These are phyloP conservation scores for Baeospora myosura DNA, from an alignment of 1,284 basidiomycete species.

Conservation along the genomic window DNA sequence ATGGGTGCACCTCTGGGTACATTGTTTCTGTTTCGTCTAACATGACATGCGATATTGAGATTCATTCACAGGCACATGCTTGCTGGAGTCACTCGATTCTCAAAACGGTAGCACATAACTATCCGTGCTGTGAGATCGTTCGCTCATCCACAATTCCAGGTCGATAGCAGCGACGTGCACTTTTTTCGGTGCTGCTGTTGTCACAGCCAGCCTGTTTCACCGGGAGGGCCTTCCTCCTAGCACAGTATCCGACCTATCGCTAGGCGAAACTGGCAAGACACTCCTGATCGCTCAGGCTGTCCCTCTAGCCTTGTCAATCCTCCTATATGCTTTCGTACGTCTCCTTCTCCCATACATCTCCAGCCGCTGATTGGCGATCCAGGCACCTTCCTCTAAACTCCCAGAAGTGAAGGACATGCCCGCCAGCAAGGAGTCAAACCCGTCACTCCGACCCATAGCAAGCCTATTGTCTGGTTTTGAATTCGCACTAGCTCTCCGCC, in stretches of 20 bases:
- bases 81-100: constrained; percentile 56
- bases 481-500: constrained; percentile 50
- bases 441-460: constrained; percentile 23
- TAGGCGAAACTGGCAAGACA: constrained; percentile 26
- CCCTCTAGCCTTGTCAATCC: constrained; percentile 26
- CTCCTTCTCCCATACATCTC: constrained; percentile 2
- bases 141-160: constrained; percentile 11
- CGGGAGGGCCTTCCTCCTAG: constrained; percentile 18
- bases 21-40: constrained; percentile 9
- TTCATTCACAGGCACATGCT: constrained; percentile 57
- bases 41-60: background rate
- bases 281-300: constrained; percentile 31
- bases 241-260: constrained; percentile 26
- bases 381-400: constrained; percentile 7
- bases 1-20: constrained; percentile 57
- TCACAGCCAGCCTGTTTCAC: constrained; percentile 38
- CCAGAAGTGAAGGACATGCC: too few relatives aligned
- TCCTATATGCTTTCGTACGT: constrained; percentile 31
- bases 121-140: background rate
- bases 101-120: constrained; percentile 44
- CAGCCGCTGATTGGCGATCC: background rate
- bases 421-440: background rate
- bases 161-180: constrained; percentile 38
- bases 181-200: constrained; percentile 46
- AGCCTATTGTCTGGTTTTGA: constrained; percentile 39